Evolutionary conservation across 192 early-diverging fungal species (phyloP), one percentile per base, ranked within the genome.

Genomic region (Backusella luteola): DNA sequence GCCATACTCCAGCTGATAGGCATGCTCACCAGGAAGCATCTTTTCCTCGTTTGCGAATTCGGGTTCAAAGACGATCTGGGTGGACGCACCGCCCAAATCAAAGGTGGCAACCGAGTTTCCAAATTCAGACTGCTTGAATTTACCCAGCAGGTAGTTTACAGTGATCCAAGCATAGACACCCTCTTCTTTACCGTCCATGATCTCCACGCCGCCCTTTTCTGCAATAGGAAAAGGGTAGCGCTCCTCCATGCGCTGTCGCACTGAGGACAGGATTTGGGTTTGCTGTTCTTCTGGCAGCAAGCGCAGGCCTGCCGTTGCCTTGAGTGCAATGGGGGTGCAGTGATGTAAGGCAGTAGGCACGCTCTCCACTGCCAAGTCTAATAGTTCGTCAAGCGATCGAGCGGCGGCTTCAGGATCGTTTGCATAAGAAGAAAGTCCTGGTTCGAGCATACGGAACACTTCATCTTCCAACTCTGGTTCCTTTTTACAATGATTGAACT

Each of bases 161-260:
- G 97, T 99, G 66, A 99, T 95, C 97, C 97, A 99, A 38, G 96
- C 96, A 84, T 91, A 99, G n/a, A 98, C 91, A 53, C 96, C 97
- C 90, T 99, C 98, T 81, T 98, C 94, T 53, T 85, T 89, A n/a
- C 98, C 98, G 36, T 94, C 93, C 98, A 99, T 99, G 74, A 99
- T 91, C 14, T 82, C 91, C 7, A 99, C 93, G 7, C 93, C 95
- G 44, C 89, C 81, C 0, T 88, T 85, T 69, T 88, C 85, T 19
- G 92, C 80, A 5, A 97, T 86, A 21, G 85, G 90, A 84, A 98
- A 99, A 36, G 93, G 94, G 76, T 96, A 99, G 23, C 87, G 81
- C 4, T 81, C 88, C 75, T 87, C 83, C 75, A 99, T 73, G 29
- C 89, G 89, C 6, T 80, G 38, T 34, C 90, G 84, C 4, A 99